These are phyloP conservation scores for Malassezia equina DNA, from an alignment of 1,284 basidiomycete genomes.

Conservation along the genomic window DNA sequence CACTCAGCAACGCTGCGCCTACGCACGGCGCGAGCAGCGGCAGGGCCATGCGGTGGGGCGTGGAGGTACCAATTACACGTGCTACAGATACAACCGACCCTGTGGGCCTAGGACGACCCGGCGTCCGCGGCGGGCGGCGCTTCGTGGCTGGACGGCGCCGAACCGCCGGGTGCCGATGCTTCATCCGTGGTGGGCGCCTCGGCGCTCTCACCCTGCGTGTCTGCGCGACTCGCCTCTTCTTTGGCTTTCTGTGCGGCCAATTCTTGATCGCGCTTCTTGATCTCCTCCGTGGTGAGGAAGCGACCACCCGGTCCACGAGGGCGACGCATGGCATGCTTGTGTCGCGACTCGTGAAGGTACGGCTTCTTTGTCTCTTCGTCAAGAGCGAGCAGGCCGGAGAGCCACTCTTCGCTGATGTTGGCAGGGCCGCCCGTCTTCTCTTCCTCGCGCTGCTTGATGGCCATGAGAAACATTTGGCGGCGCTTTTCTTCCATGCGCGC, in stretches of 20 bases:
- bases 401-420: constrained; percentile 9
- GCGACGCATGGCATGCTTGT: constrained; percentile 93
- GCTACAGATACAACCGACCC: background rate
- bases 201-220: background rate
- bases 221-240: background rate
- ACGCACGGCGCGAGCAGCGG: background rate
- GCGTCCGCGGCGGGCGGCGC: background rate
- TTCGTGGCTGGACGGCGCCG: background rate
- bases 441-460: constrained; percentile 28
- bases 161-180: background rate
- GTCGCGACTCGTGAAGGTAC: constrained; percentile 90
- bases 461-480: constrained; percentile 26
- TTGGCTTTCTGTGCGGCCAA: constrained; percentile 25
- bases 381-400: constrained; percentile 15
- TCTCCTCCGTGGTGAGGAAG: constrained; percentile 89
- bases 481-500: constrained; percentile 40
- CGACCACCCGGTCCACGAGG: constrained; percentile 91
- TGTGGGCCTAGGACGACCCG: background rate
- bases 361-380: constrained; percentile 57
- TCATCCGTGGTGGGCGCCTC: background rate
- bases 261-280: constrained; percentile 51
- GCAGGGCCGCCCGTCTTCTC: constrained; percentile 17
- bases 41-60: background rate
- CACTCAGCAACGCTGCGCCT: background rate
- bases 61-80: background rate